phyloP scores from a whole-genome alignment of 2,329 filamentous ascomycete genomes.

The Myriosclerotinia curreyana region DNA sequence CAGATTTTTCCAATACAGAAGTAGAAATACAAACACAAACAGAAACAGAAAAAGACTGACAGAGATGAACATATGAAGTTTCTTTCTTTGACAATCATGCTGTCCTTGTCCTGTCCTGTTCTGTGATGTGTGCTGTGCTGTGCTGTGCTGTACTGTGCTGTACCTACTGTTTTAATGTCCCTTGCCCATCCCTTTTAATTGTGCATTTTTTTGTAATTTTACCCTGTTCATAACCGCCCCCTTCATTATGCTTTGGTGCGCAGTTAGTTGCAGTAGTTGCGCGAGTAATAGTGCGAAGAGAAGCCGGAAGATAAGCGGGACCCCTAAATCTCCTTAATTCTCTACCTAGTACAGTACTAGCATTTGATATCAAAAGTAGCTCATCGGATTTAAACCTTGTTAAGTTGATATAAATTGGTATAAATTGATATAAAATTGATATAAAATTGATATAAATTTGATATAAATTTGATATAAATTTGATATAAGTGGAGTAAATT shows the following conservation, averaged over 20 bases:
- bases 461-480: no score
- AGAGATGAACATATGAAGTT: constrained; percentile 3
- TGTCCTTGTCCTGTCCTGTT: no score
- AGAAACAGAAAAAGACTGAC: not conserved
- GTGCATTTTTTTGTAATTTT: no score
- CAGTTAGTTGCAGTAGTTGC: not conserved
- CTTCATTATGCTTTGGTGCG: not conserved
- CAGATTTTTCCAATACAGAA: not conserved
- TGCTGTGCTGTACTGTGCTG: not conserved
- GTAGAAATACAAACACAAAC: no score
- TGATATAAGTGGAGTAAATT: constrained; percentile 15
- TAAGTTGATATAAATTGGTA: not conserved
- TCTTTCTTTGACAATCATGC: not conserved
- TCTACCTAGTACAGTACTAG: not conserved
- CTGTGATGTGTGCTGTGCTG: not conserved
- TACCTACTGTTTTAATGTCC: not conserved
- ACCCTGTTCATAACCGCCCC: not conserved
- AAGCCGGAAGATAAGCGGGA: constrained; percentile 24
- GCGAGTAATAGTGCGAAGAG: constrained; percentile 15
- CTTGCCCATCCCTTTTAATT: not conserved
- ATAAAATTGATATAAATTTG: no score
- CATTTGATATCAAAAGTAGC: no score
- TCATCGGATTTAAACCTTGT: no score
- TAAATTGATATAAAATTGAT: no score
- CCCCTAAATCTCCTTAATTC: constrained; percentile 19